Evolutionary conservation across 352 stramenopile genomes (phyloP).

Genomic region (Globisporangium uncinulatum): DNA sequence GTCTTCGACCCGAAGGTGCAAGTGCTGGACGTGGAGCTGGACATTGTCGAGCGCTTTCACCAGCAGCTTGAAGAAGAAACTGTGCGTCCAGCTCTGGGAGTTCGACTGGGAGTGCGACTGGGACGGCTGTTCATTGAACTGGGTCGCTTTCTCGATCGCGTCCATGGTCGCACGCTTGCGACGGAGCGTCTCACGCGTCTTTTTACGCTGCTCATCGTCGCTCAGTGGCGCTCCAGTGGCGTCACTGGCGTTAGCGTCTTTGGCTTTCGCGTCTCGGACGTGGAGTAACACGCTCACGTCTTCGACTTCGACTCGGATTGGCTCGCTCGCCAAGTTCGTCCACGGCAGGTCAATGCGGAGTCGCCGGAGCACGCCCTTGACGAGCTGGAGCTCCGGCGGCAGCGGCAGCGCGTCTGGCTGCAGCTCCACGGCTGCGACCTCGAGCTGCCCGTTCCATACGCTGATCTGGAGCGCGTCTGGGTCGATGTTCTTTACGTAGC

Average conservation of each 20-base stretch:
- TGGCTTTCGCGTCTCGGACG: constrained; percentile 27
- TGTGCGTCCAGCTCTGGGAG: constrained; percentile 53
- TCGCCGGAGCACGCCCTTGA: constrained; percentile 73
- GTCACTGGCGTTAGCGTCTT: constrained; percentile 7
- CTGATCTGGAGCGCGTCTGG: constrained; percentile 79
- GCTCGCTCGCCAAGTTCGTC: constrained; percentile 65
- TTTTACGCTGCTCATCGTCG: constrained; percentile 14
- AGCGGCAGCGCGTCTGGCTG: constrained; percentile 67
- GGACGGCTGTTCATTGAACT: constrained; percentile 46
- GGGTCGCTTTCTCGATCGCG: constrained; percentile 67
- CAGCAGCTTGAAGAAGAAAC: constrained; percentile 72
- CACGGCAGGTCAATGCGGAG: constrained; percentile 72
- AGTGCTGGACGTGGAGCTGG: constrained; percentile 70
- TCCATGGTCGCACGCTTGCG: constrained; percentile 75
- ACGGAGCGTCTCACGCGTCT: constrained; percentile 36
- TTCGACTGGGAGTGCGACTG: constrained; percentile 7
- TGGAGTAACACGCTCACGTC: constrained; percentile 69
- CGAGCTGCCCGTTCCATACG: constrained; percentile 83
- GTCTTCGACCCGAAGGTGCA: constrained; percentile 74
- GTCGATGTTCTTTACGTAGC: constrained; percentile 86
- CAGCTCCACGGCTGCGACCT: constrained; percentile 76
- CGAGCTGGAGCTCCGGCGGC: constrained; percentile 55
- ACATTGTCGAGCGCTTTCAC: constrained; percentile 84
- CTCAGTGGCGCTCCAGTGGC: not conserved
- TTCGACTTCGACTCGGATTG: constrained; percentile 72